Conservation (phyloP, 2,329 filamentous ascomycete species). For the Elsinoe necatrix region DNA sequence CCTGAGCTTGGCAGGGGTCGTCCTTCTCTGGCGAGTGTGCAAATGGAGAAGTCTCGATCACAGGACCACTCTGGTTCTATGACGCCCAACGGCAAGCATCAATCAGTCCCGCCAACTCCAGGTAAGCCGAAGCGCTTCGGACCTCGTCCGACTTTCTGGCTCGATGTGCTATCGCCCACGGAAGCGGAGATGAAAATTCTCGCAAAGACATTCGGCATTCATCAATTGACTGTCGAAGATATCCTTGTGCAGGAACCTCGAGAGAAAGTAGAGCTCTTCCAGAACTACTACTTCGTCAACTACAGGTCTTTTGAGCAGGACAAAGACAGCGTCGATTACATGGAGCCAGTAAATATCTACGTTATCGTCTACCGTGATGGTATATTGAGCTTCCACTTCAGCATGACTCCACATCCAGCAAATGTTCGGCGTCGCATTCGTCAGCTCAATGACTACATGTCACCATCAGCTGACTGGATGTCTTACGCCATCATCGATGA, state of each 20-base stretch:
- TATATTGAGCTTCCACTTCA: slow-evolving; percentile 93
- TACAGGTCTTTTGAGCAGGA: slow-evolving; percentile 98
- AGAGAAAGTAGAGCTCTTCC: slow-evolving; percentile 95
- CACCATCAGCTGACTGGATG: slow-evolving; percentile 93
- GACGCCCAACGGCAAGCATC: slow-evolving; percentile 23
- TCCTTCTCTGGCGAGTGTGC: slow-evolving; percentile 6
- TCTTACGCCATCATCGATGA: slow-evolving; percentile 97
- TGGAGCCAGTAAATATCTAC: slow-evolving; percentile 96
- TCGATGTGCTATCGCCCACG: slow-evolving; percentile 83
- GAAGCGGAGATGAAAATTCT: slow-evolving; percentile 94
- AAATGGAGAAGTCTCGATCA: slow-evolving; percentile 24
- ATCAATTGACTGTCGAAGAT: slow-evolving; percentile 89
- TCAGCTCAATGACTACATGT: slow-evolving; percentile 87
- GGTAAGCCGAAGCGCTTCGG: slow-evolving; percentile 45
- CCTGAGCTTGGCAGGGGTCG: slow-evolving; percentile 7
- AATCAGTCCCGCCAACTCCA: slow-evolving; percentile 17
- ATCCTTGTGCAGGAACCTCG: slow-evolving; percentile 96
- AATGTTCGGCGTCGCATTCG: slow-evolving; percentile 91
- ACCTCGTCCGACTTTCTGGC: slow-evolving; percentile 89
- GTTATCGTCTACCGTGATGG: slow-evolving; percentile 94
- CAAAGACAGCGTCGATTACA: slow-evolving; percentile 74
- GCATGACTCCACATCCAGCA: slow-evolving; percentile 88
- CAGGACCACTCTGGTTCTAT: slow-evolving; percentile 28
- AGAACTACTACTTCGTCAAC: slow-evolving; percentile 97
- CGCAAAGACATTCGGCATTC: slow-evolving; percentile 87